Conservation (phyloP, 129 eudicot species). For the Lactuca sativa region DNA sequence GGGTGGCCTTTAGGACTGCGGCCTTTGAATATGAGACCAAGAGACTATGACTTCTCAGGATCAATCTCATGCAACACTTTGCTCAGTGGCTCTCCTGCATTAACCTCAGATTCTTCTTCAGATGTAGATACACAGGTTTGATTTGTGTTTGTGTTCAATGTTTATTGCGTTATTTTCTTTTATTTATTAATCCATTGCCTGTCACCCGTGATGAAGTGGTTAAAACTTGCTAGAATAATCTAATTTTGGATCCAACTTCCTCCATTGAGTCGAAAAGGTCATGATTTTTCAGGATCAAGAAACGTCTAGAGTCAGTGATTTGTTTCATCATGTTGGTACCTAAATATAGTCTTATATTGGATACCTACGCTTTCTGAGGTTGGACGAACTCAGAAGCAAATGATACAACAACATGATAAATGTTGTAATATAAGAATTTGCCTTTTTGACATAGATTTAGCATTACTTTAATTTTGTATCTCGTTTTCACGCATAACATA, state of each 20-base stretch:
- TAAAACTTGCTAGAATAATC: conserved; percentile 1
- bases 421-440: not conserved
- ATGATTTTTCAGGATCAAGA: conserved; percentile 11
- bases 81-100: conserved; percentile 54
- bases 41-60: conserved; percentile 56
- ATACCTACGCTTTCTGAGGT: conserved; percentile 18
- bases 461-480: not conserved
- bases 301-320: conserved; percentile 6
- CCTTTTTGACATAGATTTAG: conserved; percentile 1
- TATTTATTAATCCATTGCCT: conserved; percentile 5
- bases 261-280: not conserved
- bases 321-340: conserved; percentile 20
- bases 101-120: conserved; percentile 56
- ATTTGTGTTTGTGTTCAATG: not conserved
- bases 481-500: not conserved
- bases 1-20: conserved; percentile 87
- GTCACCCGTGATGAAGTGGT: conserved; percentile 8
- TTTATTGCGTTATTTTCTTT: conserved; percentile 4
- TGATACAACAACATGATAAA: not conserved
- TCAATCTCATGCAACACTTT: conserved; percentile 79
- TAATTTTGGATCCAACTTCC: not conserved
- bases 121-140: conserved; percentile 79
- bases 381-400: conserved; percentile 12
- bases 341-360: not conserved
- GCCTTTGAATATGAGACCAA: conserved; percentile 60